A percentile compares a stretch with the other conserved stretches of the same genome.
phyloP scores from a whole-genome alignment of 2,329 filamentous ascomycete species.

The Sporothrix pallida region DNA sequence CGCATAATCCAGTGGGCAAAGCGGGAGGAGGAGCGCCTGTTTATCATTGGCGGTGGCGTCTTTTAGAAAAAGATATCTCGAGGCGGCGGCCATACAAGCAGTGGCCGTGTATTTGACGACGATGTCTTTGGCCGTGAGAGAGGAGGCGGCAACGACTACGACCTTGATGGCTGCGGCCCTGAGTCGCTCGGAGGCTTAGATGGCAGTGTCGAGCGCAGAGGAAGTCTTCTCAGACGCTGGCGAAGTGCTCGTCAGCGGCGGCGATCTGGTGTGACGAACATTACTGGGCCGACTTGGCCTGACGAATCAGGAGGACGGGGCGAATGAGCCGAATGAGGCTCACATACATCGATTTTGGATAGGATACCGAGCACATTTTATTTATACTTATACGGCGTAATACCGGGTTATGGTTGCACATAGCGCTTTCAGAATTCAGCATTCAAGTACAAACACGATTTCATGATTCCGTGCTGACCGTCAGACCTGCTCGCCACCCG shows the following conservation, averaged over 20 bases:
- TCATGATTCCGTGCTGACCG: neutral
- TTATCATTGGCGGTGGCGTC: constrained; percentile 97
- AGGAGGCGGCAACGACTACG: neutral
- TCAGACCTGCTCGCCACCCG: neutral
- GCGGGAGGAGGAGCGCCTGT: constrained; percentile 88
- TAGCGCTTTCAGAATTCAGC: neutral
- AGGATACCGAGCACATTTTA: neutral
- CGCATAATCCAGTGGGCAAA: constrained; percentile 90
- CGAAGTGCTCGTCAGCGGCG: neutral
- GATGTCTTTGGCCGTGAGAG: neutral
- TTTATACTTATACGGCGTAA: neutral
- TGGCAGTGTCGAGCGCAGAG: neutral
- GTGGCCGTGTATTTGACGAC: neutral
- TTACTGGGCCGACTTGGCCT: neutral
- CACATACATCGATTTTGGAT: neutral
- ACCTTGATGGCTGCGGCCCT: too few species aligned
- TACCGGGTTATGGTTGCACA: constrained; percentile 22
- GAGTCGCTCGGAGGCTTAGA: neutral
- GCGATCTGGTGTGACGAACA: neutral
- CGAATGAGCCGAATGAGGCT: too few species aligned
- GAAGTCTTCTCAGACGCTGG: constrained; percentile 19
- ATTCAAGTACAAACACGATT: neutral
- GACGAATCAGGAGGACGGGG: neutral
- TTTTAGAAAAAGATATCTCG: constrained; percentile 52
- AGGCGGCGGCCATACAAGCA: neutral